A percentile compares a stretch with the other conserved stretches of the same genome.
Evolutionary conservation across 805 yeast genomes (phyloP).

Genomic region (Yarrowia sp.): DNA sequence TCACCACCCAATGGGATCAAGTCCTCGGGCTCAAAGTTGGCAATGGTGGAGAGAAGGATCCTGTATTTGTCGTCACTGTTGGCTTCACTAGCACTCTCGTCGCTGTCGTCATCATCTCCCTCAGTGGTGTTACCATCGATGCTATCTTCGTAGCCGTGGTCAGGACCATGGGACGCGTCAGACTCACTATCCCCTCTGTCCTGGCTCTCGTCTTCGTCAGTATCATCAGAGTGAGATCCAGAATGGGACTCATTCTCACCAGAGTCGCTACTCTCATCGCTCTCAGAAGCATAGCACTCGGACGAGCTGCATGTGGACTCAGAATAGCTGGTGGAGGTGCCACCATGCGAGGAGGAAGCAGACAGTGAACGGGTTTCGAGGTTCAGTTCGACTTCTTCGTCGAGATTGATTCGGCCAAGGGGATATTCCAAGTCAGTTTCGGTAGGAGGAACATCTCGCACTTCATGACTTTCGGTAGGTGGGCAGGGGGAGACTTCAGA

Average conservation of each 20-base stretch:
- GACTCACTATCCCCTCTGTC: neutral
- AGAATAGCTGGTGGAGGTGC: neutral
- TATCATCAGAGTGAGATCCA: neutral
- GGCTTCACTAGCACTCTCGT: conserved; percentile 8
- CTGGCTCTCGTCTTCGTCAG: neutral
- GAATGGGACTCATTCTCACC: neutral
- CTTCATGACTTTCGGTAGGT: neutral
- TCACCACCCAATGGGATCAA: neutral
- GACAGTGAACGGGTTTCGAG: neutral
- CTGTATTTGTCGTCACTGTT: conserved; percentile 7
- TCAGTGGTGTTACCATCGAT: conserved; percentile 8
- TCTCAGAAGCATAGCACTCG: conserved; percentile 6
- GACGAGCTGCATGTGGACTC: conserved; percentile 16
- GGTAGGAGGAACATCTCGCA: neutral
- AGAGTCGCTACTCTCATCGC: neutral
- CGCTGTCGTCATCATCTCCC: neutral
- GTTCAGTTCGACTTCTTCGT: neutral
- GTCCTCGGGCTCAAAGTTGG: conserved; percentile 7
- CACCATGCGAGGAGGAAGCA: neutral
- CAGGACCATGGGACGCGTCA: conserved; percentile 1
- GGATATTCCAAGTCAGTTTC: neutral
- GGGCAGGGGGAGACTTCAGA: neutral
- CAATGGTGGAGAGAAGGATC: conserved; percentile 7
- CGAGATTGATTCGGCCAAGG: neutral
- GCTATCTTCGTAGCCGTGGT: conserved; percentile 4